Conservation (phyloP, 768 basidiomycete species). For the Chlorophyllum brunneum region DNA sequence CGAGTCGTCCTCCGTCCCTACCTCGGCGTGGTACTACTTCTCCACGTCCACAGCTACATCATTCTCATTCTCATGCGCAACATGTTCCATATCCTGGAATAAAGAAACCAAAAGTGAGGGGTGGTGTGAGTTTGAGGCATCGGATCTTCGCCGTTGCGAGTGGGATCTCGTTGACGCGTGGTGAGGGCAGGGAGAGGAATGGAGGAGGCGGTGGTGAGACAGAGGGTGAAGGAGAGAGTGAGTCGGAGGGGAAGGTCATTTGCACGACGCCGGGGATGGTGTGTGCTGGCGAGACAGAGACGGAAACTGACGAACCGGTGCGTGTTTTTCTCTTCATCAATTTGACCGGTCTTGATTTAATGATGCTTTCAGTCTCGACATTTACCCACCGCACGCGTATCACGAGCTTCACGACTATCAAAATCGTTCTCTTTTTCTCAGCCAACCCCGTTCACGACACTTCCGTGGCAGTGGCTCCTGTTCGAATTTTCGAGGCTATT, state of each 20-base stretch:
- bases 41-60: background rate
- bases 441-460: constrained; percentile 37
- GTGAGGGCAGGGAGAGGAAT: background rate
- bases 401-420: constrained; percentile 1
- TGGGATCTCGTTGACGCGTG: background rate
- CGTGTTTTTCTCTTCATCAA: constrained; percentile 24
- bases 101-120: background rate
- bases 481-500: constrained; percentile 70
- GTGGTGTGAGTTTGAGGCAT: constrained; percentile 1
- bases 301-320: constrained; percentile 74
- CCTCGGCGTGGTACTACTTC: background rate
- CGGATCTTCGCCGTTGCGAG: constrained; percentile 4
- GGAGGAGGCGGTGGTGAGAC: background rate
- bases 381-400: constrained; percentile 60
- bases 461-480: constrained; percentile 39
- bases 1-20: background rate
- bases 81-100: background rate
- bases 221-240: constrained; percentile 3
- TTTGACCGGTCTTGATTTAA: background rate
- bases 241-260: constrained; percentile 37
- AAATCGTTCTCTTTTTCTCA: constrained; percentile 1
- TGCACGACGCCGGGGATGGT: constrained; percentile 57
- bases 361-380: constrained; percentile 44
- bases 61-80: background rate
- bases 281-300: constrained; percentile 77